These are phyloP conservation scores for Epichloe typhina DNA, from an alignment of 2,329 filamentous ascomycete species.

Conservation along the genomic window DNA sequence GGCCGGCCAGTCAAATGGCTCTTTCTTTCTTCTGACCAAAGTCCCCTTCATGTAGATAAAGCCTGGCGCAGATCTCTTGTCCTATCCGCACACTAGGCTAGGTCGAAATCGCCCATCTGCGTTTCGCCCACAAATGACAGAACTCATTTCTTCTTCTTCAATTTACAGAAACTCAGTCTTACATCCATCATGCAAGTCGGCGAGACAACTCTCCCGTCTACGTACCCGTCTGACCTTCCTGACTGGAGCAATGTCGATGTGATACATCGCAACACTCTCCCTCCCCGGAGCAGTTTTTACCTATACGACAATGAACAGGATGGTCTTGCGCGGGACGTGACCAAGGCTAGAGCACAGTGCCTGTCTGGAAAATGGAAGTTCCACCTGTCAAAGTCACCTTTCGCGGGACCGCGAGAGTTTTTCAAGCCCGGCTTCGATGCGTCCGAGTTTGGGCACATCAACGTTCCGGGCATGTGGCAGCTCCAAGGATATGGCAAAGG, in stretches of 20 bases:
- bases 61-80: not conserved
- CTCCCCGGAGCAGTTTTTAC: conserved; percentile 41
- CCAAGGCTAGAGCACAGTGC: conserved; percentile 25
- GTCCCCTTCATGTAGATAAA: not conserved
- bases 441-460: conserved; percentile 26
- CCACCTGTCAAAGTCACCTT: conserved; percentile 30
- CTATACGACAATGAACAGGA: conserved; percentile 34
- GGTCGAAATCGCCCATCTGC: too few species aligned
- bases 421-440: conserved; percentile 23
- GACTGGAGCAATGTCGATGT: conserved; percentile 50
- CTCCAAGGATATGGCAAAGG: conserved; percentile 49
- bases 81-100: not conserved
- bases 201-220: not conserved
- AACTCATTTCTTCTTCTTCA: not conserved
- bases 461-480: conserved; percentile 60
- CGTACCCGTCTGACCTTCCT: conserved; percentile 16
- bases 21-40: not conserved
- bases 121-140: too few species aligned
- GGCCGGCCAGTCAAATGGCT: not conserved
- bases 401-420: conserved; percentile 30
- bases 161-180: not conserved
- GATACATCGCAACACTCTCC: conserved; percentile 45
- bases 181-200: not conserved
- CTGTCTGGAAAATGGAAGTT: conserved; percentile 45
- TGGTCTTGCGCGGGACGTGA: conserved; percentile 30